These are phyloP conservation scores for Backusella parvicylindrica DNA, from an alignment of 192 early-diverging fungal species.

Conservation along the genomic window DNA sequence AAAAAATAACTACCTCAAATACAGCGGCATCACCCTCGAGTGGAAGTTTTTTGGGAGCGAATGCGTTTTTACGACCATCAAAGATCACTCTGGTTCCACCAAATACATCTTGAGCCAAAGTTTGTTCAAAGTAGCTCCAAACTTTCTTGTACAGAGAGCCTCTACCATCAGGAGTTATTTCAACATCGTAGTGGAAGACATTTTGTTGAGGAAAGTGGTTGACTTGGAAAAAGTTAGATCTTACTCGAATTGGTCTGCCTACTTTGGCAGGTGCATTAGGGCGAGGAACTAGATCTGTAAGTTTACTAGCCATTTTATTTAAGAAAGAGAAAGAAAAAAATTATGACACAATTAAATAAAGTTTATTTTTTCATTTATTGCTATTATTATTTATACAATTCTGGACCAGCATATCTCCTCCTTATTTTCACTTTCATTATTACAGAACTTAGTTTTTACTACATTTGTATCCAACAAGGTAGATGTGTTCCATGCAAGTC, in stretches of 20 bases:
- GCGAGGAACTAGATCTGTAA: conserved; percentile 45
- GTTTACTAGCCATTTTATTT: conserved; percentile 11
- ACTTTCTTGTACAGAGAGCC: conserved; percentile 30
- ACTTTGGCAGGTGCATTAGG: conserved; percentile 35
- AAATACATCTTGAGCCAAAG: conserved; percentile 48
- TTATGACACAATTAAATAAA: not conserved
- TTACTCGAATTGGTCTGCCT: conserved; percentile 44
- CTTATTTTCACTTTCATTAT: conserved; percentile 27
- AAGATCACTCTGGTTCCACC: conserved; percentile 66
- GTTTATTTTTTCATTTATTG: not conserved
- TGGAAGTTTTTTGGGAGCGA: conserved; percentile 54
- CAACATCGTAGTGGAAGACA: conserved; percentile 89
- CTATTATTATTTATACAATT: conserved; percentile 11
- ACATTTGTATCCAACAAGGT: not conserved
- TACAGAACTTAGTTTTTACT: not conserved
- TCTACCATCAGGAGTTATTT: conserved; percentile 61
- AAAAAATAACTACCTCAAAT: conserved; percentile 49
- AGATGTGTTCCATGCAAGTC: not conserved
- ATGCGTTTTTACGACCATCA: conserved; percentile 82
- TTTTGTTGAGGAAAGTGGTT: conserved; percentile 56
- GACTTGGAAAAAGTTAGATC: conserved; percentile 79
- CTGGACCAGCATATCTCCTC: conserved; percentile 43
- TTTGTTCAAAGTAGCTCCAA: conserved; percentile 59
- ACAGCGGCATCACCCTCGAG: conserved; percentile 52
- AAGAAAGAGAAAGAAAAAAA: conserved; percentile 9